phyloP scores from a whole-genome alignment of 352 stramenopile species.

The Pythium scleroteichum region DNA sequence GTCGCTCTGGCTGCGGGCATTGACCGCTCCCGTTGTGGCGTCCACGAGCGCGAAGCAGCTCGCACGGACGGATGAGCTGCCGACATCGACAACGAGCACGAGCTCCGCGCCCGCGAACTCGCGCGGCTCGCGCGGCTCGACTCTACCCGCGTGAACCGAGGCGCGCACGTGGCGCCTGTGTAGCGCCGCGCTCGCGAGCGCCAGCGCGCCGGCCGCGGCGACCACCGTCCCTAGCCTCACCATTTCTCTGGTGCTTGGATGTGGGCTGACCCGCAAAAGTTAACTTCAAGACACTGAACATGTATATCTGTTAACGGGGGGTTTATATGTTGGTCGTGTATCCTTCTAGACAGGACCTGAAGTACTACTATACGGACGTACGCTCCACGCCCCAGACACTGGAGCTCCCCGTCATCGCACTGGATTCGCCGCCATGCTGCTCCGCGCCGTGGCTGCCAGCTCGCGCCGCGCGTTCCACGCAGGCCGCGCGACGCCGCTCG shows the following conservation, averaged over 20 bases:
- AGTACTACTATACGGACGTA: neutral
- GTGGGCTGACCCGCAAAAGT: neutral
- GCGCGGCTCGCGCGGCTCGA: slow-evolving; percentile 40
- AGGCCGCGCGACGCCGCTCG: slow-evolving; percentile 33
- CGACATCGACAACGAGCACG: slow-evolving; percentile 89
- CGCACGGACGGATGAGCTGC: slow-evolving; percentile 92
- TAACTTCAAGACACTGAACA: neutral
- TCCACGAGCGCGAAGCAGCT: slow-evolving; percentile 79
- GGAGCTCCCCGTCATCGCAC: neutral
- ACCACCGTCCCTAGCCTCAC: slow-evolving; percentile 23
- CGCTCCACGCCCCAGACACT: neutral
- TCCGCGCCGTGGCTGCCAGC: slow-evolving; percentile 21
- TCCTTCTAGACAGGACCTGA: neutral
- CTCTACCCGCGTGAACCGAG: slow-evolving; percentile 31
- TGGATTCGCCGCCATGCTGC: slow-evolving; percentile 13
- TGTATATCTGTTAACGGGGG: no score
- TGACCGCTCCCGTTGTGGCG: slow-evolving; percentile 1
- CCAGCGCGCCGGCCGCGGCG: slow-evolving; percentile 25
- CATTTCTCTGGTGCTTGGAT: neutral
- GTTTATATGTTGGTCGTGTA: neutral
- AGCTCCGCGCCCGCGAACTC: slow-evolving; percentile 49
- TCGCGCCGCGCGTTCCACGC: slow-evolving; percentile 49
- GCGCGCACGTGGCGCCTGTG: slow-evolving; percentile 13
- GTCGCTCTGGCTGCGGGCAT: neutral
- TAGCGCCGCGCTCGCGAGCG: slow-evolving; percentile 25